Conservation (phyloP, 257 asterid species). For the Ocimum tenuiflorum region DNA sequence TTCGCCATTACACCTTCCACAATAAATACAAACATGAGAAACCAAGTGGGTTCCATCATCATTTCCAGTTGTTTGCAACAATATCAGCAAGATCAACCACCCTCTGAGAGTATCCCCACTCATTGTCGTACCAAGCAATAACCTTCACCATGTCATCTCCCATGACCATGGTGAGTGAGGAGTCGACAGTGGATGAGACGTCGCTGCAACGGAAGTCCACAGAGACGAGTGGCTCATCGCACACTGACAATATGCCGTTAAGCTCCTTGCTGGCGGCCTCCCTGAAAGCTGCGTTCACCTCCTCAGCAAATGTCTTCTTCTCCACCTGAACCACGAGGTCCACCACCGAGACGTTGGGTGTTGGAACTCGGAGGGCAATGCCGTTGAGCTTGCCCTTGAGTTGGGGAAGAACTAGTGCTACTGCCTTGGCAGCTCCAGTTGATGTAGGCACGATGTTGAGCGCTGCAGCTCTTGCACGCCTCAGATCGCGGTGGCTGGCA, state of each 20-base stretch:
- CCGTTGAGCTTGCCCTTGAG: slow-evolving; percentile 94
- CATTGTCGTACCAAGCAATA: slow-evolving; percentile 95
- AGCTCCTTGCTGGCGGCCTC: slow-evolving; percentile 75
- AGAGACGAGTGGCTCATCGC: slow-evolving; percentile 92
- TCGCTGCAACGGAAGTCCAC: slow-evolving; percentile 89
- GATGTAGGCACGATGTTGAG: slow-evolving; percentile 95
- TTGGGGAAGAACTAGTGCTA: slow-evolving; percentile 85
- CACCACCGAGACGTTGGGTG: slow-evolving; percentile 88
- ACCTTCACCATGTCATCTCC: slow-evolving; percentile 99
- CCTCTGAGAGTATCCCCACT: slow-evolving; percentile 99
- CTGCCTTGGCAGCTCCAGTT: slow-evolving; percentile 94
- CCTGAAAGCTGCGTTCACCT: slow-evolving; percentile 86
- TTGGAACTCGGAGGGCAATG: slow-evolving; percentile 96
- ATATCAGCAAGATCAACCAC: slow-evolving; percentile 97
- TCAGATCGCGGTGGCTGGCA: slow-evolving; percentile 92
- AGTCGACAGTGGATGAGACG: slow-evolving; percentile 77
- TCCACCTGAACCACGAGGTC: slow-evolving; percentile 88
- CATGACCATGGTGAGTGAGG: slow-evolving; percentile 94
- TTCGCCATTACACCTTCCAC: slow-evolving; percentile 32
- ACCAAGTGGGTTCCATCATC: slow-evolving; percentile 10
- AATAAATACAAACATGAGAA: slow-evolving; percentile 29
- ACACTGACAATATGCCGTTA: slow-evolving; percentile 62
- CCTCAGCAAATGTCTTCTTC: slow-evolving; percentile 97
- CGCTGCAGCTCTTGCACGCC: slow-evolving; percentile 97
- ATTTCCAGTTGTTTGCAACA: slow-evolving; percentile 89